Evolutionary conservation across 2,329 filamentous ascomycete species (phyloP), one percentile per base, ranked within the genome.

Genomic region (Fusarium agapanthi): DNA sequence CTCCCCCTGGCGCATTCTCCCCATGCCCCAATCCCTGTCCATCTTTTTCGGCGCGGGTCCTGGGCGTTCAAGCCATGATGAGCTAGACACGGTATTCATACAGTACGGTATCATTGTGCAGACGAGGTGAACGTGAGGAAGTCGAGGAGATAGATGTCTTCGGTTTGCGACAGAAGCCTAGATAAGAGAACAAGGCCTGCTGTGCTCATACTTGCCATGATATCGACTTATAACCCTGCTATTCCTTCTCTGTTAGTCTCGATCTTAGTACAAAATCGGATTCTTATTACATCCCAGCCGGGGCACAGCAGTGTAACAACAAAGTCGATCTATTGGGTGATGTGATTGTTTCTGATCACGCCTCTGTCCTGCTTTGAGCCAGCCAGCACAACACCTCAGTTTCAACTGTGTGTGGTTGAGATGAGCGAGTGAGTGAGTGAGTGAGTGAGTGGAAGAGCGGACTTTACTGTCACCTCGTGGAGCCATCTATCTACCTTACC

Each of bases 41-140:
- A 71, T 66, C 65, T 65, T 58, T 58, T 61, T 62, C 54, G 64
- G 50, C 56, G 57, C 60, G 58, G 51, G 64, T 63, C 64, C 64
- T 68, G 62, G 57, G 59, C 66, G n/a, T 45, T 70, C 69, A 71
- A 67, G 69, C 68, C 72, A 73, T 75, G 71, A 74, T 62, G 72
- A 76, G 72, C 65, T 71, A 71, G 73, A 64, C 68, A 66, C 63
- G 64, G 69, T 62, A 71, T 62, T 64, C 47, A 54, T 66, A 64
- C 68, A 53, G 67, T 66, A 64, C 68, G 40, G 68, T 65, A 65
- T 59, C 35, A 61, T 56, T 60, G 45, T 24, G 35, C 14, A 18
- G 47, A 34, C 12, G 15, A 34, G 30, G 45, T 50, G 28, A 32
- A 12, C 44, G 26, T 28, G 28, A 24, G 6, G 16, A 16, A 48